These are phyloP conservation scores for Aspergillus luchuensis DNA, from an alignment of 2,329 filamentous ascomycete species.

Conservation along the genomic window DNA sequence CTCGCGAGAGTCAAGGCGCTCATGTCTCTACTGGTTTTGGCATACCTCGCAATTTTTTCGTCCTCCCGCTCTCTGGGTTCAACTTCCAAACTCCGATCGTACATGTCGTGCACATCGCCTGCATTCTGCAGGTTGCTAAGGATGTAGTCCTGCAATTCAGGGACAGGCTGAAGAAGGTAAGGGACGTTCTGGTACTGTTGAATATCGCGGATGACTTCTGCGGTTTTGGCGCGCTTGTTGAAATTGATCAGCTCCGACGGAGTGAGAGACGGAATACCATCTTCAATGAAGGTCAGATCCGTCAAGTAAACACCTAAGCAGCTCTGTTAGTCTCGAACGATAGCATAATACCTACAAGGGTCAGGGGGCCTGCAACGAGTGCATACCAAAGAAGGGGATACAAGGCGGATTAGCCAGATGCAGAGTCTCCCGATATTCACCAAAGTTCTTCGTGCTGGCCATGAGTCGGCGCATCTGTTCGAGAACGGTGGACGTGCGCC, in stretches of 20 bases:
- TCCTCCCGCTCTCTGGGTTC: conserved; percentile 96
- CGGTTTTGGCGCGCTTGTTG: conserved; percentile 95
- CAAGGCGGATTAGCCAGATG: conserved; percentile 94
- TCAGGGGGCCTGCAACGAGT: conserved; percentile 40
- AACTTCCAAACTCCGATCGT: conserved; percentile 90
- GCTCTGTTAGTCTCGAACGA: background rate
- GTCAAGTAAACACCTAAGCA: conserved; percentile 85
- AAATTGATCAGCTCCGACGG: conserved; percentile 98
- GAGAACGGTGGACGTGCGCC: conserved; percentile 74
- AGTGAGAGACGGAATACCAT: conserved; percentile 94
- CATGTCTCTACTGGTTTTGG: conserved; percentile 37
- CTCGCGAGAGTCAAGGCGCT: conserved; percentile 37
- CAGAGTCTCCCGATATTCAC: conserved; percentile 89
- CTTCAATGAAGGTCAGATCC: conserved; percentile 97
- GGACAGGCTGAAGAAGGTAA: conserved; percentile 86
- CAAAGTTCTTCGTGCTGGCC: conserved; percentile 97
- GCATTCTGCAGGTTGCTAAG: conserved; percentile 93
- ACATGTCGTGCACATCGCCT: conserved; percentile 98
- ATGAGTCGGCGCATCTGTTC: conserved; percentile 94
- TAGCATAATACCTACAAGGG: background rate
- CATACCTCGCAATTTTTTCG: conserved; percentile 98
- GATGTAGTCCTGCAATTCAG: conserved; percentile 95
- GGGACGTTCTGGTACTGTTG: conserved; percentile 98
- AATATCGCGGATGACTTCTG: conserved; percentile 96
- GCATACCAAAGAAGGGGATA: conserved; percentile 92